A percentile compares a stretch with the other conserved stretches of the same genome.
phyloP scores from a whole-genome alignment of 768 basidiomycete species.

The Rhizopogon vesiculosus region DNA sequence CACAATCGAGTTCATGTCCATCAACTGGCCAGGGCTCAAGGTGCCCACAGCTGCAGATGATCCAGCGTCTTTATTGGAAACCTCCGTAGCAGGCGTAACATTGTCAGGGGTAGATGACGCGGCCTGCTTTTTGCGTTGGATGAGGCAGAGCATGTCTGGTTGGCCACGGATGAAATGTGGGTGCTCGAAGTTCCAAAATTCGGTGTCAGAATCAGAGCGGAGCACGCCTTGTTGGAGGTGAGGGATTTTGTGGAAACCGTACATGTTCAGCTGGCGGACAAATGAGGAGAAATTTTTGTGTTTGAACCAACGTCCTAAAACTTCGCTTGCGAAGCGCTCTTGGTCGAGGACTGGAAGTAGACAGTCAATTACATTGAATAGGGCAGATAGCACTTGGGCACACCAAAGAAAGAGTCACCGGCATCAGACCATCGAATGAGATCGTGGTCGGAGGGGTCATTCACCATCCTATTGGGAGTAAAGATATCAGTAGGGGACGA shows the following conservation, averaged over 20 bases:
- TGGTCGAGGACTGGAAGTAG: slow-evolving; percentile 72
- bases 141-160: slow-evolving; percentile 81
- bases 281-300: slow-evolving; percentile 96
- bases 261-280: slow-evolving; percentile 95
- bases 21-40: slow-evolving; percentile 43
- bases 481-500: slow-evolving; percentile 4
- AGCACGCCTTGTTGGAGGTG: slow-evolving; percentile 94
- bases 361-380: neutral
- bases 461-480: slow-evolving; percentile 70
- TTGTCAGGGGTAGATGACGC: slow-evolving; percentile 25
- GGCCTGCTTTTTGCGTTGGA: slow-evolving; percentile 77
- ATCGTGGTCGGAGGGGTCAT: slow-evolving; percentile 74
- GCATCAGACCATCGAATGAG: slow-evolving; percentile 90
- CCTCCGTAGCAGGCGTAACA: slow-evolving; percentile 13
- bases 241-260: slow-evolving; percentile 94
- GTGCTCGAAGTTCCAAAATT: slow-evolving; percentile 91
- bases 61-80: slow-evolving; percentile 11
- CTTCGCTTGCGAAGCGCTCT: slow-evolving; percentile 84
- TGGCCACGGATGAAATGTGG: slow-evolving; percentile 86
- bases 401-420: slow-evolving; percentile 92
- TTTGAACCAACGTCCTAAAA: slow-evolving; percentile 95
- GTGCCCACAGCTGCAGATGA: slow-evolving; percentile 15
- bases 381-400: slow-evolving; percentile 8
- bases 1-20: slow-evolving; percentile 78
- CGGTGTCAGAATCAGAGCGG: slow-evolving; percentile 73